A percentile compares a stretch with the other conserved stretches of the same genome.
Conservation (phyloP, 2,329 filamentous ascomycete genomes). For the Trichoderma harzianum region DNA sequence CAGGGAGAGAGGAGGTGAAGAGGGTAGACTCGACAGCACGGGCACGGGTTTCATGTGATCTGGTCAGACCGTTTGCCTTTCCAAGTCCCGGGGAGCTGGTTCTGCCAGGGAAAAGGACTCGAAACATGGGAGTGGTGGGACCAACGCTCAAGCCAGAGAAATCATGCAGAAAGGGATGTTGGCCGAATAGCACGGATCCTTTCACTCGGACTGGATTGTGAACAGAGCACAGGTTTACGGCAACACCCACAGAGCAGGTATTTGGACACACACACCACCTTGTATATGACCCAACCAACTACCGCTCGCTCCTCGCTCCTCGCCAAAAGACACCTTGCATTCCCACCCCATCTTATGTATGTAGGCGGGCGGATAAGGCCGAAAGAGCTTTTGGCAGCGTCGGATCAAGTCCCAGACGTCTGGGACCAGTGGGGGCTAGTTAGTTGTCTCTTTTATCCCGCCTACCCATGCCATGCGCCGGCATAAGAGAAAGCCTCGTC, state of each 20-base stretch:
- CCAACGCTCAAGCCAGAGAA: neutral
- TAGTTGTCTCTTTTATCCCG: neutral
- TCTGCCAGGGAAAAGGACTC: conserved; percentile 11
- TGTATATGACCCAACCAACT: neutral
- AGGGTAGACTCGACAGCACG: neutral
- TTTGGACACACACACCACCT: neutral
- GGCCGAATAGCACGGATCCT: too few relatives aligned
- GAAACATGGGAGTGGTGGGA: conserved; percentile 1
- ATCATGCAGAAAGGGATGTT: neutral
- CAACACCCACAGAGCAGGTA: neutral
- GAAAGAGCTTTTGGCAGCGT: neutral
- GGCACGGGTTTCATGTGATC: neutral
- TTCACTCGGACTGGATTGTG: neutral
- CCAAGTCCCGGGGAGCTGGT: conserved; percentile 23
- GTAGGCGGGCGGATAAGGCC: conserved; percentile 11
- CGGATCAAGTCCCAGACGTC: conserved; percentile 3
- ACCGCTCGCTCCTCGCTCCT: neutral
- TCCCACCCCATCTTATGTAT: neutral
- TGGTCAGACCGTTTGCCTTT: neutral
- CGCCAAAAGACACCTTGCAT: neutral
- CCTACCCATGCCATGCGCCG: neutral
- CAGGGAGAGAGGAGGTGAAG: neutral
- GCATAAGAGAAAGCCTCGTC: neutral
- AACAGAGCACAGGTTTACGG: neutral
- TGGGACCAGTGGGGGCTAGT: conserved; percentile 1